Percentiles rank a stretch among this genome's conserved stretches.
These are phyloP conservation scores for Boletus edulis DNA, from an alignment of 768 basidiomycete species.

Conservation along the genomic window DNA sequence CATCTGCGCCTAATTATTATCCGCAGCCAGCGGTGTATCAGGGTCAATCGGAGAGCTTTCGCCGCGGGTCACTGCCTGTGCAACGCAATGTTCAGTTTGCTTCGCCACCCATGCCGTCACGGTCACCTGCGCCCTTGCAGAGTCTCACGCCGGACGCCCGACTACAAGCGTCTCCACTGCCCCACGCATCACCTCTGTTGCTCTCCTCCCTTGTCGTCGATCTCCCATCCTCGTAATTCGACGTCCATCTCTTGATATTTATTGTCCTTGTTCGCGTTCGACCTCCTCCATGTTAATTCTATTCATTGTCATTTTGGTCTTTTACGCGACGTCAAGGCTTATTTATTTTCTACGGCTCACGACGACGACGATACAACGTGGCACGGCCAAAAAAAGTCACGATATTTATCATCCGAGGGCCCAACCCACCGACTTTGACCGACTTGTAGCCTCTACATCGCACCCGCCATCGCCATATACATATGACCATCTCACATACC, in stretches of 20 bases:
- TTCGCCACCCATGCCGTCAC: slow-evolving; percentile 32
- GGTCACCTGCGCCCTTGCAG: slow-evolving; percentile 24
- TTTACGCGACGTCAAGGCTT: slow-evolving; percentile 23
- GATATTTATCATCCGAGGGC: slow-evolving; percentile 25
- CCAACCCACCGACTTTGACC: slow-evolving; percentile 8
- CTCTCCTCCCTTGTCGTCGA: slow-evolving; percentile 25
- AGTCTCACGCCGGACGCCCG: slow-evolving; percentile 25
- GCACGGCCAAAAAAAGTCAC: slow-evolving; percentile 17
- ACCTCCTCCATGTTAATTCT: slow-evolving; percentile 3
- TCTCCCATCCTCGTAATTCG: slow-evolving; percentile 18
- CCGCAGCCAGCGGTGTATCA: slow-evolving; percentile 27
- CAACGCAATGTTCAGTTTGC: slow-evolving; percentile 29
- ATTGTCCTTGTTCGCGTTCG: slow-evolving; percentile 25
- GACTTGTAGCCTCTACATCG: slow-evolving; percentile 31
- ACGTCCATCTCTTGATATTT: slow-evolving; percentile 28
- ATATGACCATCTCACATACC: slow-evolving; percentile 19
- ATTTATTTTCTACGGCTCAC: slow-evolving; percentile 32
- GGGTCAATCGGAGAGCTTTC: slow-evolving; percentile 29
- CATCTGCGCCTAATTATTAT: slow-evolving; percentile 34
- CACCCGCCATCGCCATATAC: slow-evolving; percentile 24
- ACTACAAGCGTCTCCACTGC: slow-evolving; percentile 23
- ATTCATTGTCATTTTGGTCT: slow-evolving; percentile 13
- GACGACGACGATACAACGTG: slow-evolving; percentile 26
- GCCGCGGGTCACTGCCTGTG: slow-evolving; percentile 31
- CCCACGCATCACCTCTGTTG: slow-evolving; percentile 29